Conservation (phyloP, 768 basidiomycete genomes). For the Xerocomellus chrysenteron region DNA sequence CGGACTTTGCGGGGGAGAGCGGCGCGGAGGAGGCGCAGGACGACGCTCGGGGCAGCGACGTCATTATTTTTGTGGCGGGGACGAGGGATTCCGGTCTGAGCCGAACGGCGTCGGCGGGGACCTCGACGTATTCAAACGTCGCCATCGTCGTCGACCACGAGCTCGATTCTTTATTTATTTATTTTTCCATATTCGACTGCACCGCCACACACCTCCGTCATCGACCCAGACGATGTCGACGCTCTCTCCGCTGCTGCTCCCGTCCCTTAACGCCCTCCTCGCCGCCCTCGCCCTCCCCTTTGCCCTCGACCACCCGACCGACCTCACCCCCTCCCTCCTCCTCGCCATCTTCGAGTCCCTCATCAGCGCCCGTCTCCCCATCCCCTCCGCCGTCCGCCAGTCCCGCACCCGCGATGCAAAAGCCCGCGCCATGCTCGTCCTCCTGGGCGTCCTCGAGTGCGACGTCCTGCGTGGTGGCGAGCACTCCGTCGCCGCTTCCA, state of each 20-base stretch:
- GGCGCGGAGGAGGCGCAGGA: conserved; percentile 13
- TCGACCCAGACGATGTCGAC: too few species aligned
- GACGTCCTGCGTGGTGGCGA: conserved; percentile 56
- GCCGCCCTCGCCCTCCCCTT: conserved; percentile 45
- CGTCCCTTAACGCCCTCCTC: conserved; percentile 48
- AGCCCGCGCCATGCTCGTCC: conserved; percentile 68
- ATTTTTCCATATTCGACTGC: neutral
- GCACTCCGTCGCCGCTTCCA: conserved; percentile 6
- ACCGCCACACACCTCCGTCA: conserved; percentile 6
- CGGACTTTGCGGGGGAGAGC: conserved; percentile 29
- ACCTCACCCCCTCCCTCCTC: conserved; percentile 71
- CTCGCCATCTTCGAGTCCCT: conserved; percentile 69
- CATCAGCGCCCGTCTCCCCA: conserved; percentile 52
- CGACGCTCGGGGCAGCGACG: conserved; percentile 37
- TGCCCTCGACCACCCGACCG: conserved; percentile 47
- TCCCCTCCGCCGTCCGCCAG: conserved; percentile 35
- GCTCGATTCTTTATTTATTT: neutral
- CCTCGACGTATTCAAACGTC: conserved; percentile 40
- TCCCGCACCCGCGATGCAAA: conserved; percentile 41
- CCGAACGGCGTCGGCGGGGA: conserved; percentile 39
- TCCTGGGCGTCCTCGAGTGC: conserved; percentile 69
- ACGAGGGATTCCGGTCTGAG: conserved; percentile 3
- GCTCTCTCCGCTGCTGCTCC: conserved; percentile 8
- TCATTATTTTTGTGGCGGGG: conserved; percentile 42
- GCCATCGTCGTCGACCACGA: conserved; percentile 22